These are phyloP conservation scores for Chionographis japonica DNA, from an alignment of 106 monocot genomes.

Conservation along the genomic window DNA sequence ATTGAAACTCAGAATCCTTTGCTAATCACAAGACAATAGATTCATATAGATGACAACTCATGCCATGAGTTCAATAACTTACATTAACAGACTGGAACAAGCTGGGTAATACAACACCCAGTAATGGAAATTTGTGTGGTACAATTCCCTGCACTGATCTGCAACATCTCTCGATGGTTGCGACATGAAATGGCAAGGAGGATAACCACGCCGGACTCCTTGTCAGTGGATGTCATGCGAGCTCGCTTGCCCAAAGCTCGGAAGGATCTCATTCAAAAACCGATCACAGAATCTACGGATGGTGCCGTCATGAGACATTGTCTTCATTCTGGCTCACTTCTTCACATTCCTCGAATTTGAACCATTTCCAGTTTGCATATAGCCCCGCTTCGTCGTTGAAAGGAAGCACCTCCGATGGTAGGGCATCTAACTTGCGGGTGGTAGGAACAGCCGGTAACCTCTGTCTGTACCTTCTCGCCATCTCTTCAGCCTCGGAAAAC, in stretches of 20 bases:
- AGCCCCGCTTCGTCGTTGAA: slow-evolving; percentile 68
- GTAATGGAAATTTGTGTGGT: too few species aligned
- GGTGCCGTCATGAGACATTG: background rate
- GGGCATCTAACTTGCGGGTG: slow-evolving; percentile 10
- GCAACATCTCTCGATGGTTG: too few species aligned
- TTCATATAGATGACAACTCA: too few species aligned
- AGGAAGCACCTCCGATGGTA: slow-evolving; percentile 23
- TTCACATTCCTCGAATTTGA: slow-evolving; percentile 53
- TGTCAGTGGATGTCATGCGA: too few species aligned
- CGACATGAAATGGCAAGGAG: too few species aligned
- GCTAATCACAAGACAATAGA: too few species aligned
- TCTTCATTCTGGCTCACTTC: background rate
- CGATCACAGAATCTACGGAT: background rate
- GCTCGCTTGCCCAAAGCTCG: background rate
- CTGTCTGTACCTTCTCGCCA: slow-evolving; percentile 64
- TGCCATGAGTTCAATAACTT: too few species aligned
- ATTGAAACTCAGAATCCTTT: too few species aligned
- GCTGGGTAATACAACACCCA: too few species aligned
- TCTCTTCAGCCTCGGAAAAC: slow-evolving; percentile 82
- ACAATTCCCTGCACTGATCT: too few species aligned
- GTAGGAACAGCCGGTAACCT: slow-evolving; percentile 29
- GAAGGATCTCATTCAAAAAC: background rate
- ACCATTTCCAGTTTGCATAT: slow-evolving; percentile 89
- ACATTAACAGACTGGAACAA: too few species aligned
- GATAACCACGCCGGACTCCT: too few species aligned